These are phyloP conservation scores for Ascochyta rabiei DNA, from an alignment of 2,329 filamentous ascomycete species.

Conservation along the genomic window DNA sequence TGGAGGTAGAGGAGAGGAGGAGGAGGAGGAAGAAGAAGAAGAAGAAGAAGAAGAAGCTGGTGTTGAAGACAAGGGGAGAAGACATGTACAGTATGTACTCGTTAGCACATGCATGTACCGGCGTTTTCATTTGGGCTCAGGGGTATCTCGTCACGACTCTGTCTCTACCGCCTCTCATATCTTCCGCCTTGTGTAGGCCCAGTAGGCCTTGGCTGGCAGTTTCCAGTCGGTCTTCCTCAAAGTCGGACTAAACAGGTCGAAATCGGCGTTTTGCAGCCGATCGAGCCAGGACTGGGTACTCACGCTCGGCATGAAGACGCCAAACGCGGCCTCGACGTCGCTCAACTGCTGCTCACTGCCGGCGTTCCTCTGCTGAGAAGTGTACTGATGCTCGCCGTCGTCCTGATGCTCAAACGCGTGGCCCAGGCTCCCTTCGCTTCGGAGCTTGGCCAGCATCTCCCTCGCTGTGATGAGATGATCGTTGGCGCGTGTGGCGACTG, in stretches of 20 bases:
- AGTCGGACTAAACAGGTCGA: conserved; percentile 75
- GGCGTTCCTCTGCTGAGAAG: conserved; percentile 42
- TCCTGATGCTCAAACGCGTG: conserved; percentile 89
- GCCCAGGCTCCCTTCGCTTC: conserved; percentile 74
- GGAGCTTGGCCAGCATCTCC: conserved; percentile 74
- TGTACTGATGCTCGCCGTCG: conserved; percentile 70
- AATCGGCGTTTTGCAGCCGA: conserved; percentile 78
- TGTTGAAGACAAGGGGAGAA: no score
- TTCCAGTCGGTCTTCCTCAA: conserved; percentile 76
- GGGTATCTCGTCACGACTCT: no score
- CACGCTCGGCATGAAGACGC: conserved; percentile 79
- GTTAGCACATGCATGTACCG: background rate
- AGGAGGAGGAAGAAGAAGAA: no score
- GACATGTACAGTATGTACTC: background rate
- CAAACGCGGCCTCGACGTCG: conserved; percentile 72
- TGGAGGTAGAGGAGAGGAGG: no score
- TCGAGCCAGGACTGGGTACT: conserved; percentile 80
- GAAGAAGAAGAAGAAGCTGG: background rate
- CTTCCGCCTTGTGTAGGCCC: conserved; percentile 61
- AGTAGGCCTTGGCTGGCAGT: conserved; percentile 78
- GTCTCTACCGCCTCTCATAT: conserved; percentile 36
- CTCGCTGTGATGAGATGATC: conserved; percentile 94
- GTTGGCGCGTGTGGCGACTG: conserved; percentile 89
- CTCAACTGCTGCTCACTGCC: conserved; percentile 49
- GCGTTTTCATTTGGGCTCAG: background rate